A percentile compares a stretch with the other conserved stretches of the same genome.
Conservation (phyloP, 768 basidiomycete genomes). For the Lactarius evosmus region DNA sequence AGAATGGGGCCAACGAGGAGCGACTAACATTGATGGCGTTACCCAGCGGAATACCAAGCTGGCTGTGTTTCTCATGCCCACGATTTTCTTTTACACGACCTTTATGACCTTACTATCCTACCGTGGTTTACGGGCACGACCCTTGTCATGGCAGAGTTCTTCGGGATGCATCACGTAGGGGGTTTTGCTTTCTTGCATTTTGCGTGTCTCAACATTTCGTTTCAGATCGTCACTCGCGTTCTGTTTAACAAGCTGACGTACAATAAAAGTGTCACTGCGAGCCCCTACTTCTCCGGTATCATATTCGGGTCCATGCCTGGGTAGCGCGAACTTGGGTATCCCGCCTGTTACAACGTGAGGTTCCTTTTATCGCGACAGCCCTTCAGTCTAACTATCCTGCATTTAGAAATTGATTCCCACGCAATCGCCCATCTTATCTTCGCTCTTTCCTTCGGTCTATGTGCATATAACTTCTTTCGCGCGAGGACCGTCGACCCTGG, state of each 20-base stretch:
- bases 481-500: conserved; percentile 36
- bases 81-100: conserved; percentile 78
- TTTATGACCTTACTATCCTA: conserved; percentile 75
- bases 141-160: too few species aligned
- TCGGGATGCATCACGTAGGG: too few species aligned
- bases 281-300: too few species aligned
- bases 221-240: too few species aligned
- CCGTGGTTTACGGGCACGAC: conserved; percentile 89
- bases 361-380: conserved; percentile 1
- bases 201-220: too few species aligned
- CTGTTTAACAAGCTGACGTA: too few species aligned
- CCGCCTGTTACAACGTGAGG: conserved; percentile 66
- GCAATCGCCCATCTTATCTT: conserved; percentile 73
- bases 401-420: conserved; percentile 70
- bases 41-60: too few species aligned
- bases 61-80: too few species aligned
- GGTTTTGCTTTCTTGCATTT: too few species aligned
- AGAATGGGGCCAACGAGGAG: neutral
- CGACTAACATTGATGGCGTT: conserved; percentile 2
- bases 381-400: neutral
- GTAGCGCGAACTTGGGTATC: conserved; percentile 80
- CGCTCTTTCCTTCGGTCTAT: conserved; percentile 63
- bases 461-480: conserved; percentile 88
- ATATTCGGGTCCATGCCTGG: conserved; percentile 86
- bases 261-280: too few species aligned